Base-by-base conservation (phyloP, 2,329 filamentous ascomycete genomes). In the Aspergillus intermedius region DNA sequence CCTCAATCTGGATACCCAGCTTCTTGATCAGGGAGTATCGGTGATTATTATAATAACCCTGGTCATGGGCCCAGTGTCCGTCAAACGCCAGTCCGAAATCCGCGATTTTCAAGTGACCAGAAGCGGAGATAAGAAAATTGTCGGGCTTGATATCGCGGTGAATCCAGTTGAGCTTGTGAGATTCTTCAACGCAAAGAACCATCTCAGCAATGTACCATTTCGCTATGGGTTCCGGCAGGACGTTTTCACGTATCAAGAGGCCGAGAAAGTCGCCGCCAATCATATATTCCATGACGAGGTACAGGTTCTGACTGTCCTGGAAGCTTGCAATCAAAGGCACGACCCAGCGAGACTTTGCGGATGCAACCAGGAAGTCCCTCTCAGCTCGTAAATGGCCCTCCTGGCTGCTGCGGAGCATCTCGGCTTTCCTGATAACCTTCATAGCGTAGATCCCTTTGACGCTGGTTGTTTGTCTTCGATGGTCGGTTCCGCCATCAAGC, bases 241-340 rank as follows among this genome's bases (percentile, higher is more conserved):
- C 81, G 52, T 93, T 90, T 62, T 94, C 87, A 13, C 91, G 83
- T 48, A 96, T 86, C 13, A 98, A 73, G 0, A 96, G 70, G 1
- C 88, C 88, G 0, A 98, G 77, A 57, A 98, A 97, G 65, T 98
- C 91, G 0, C 93, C 91, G 0, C 91, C 93, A 2, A 94, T 86
- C 89, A 96, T 96, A 64, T 95, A 98, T 51, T 97, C 91, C 90
- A 97, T 96, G 46, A 96, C 87, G 5, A 98, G 80, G 60, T 97
- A 97, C 5, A 98, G 76, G 58, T 88, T 88, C 39, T 80, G 78
- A 32, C 80, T 74, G 64, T 97, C 93, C 66, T 97, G 89, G 56
- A 97, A 97, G 61, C 89, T 93, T 44, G 88, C 79, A 45, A 95
- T 79, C 32, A 98, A 74, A 1, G 91, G 88, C 2, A 97, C 88